Base-by-base conservation (phyloP, 169 alveolate species). In the Plasmodium gaboni region DNA sequence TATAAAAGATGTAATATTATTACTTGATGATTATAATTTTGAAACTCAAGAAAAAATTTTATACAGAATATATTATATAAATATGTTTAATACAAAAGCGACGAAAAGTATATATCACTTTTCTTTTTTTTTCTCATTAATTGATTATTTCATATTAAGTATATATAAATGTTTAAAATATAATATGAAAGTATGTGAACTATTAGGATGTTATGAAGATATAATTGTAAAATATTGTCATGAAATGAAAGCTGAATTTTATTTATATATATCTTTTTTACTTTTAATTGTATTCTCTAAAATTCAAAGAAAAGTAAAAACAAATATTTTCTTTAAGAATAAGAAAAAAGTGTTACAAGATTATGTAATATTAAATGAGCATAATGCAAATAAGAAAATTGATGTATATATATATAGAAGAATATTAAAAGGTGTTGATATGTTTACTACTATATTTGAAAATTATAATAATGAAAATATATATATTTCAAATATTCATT, bases 101-200 rank as follows among this genome's bases (percentile, higher is more conserved):
- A 74, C 60, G 24, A 12, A 46, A 42, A 72, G 44, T 19, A 60
- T 86, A 17, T 64, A 13, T 64, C 92, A 70, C 42, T 26, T 48
- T 12, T 86, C 78, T 28, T 71, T 86, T 53, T 67, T 86, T 71
- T 72, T 86, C 26, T 86, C 92, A 8, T 63, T 86, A 60, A 50
- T 86, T 86, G 92, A 86, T 86, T 86, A 70, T 70, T 86, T 69
- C 28, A 71, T 86, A 28, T 22, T 86, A 70, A 86, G 71, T 26
- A 86, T 86, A 26, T 86, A 51, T 44, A 65, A 32, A 46, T 86
- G 86, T 59, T 86, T 86, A 53, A 86, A 71, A 60, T 48, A 13
- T 48, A 73, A 71, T 55, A 60, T 69, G 48, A 71, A 57, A 7
- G n/a, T 86, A 46, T 42, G n/a, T 48, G 15, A 86, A 22, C 50